These are phyloP conservation scores for Trichoderma endophyticum DNA, from an alignment of 2,329 filamentous ascomycete species.

Conservation along the genomic window DNA sequence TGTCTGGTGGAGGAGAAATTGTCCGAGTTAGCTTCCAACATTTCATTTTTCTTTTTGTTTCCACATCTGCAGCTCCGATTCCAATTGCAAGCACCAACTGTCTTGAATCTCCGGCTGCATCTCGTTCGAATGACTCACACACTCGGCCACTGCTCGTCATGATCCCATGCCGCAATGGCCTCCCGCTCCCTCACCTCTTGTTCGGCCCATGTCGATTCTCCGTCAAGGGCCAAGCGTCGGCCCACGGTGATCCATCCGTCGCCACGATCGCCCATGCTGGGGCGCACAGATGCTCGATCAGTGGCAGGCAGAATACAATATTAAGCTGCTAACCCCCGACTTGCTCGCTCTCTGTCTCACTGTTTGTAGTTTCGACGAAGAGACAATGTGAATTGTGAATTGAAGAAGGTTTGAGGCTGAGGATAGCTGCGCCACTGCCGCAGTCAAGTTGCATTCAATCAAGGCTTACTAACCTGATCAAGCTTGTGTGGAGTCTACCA, in stretches of 20 bases:
- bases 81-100: not conserved
- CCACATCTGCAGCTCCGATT: not conserved
- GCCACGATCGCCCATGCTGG: slow-evolving; percentile 30
- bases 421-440: slow-evolving; percentile 9
- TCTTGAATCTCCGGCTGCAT: not conserved
- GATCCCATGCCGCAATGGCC: slow-evolving; percentile 32
- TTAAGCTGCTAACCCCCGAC: not conserved
- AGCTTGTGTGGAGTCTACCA: not conserved
- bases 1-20: slow-evolving; percentile 23
- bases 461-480: not conserved
- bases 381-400: not conserved
- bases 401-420: slow-evolving; percentile 1
- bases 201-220: slow-evolving; percentile 28
- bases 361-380: not conserved
- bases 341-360: not conserved
- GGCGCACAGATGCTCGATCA: not conserved
- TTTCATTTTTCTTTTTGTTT: not conserved
- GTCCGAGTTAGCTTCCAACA: not conserved
- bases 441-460: not conserved
- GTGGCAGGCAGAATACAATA: not conserved
- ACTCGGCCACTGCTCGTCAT: slow-evolving; percentile 34
- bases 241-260: slow-evolving; percentile 35
- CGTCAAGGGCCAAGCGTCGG: slow-evolving; percentile 22
- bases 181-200: slow-evolving; percentile 31
- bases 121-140: slow-evolving; percentile 27